Percentiles rank a stretch among this genome's conserved stretches.
Evolutionary conservation across 1,139 yeast genomes (phyloP).

Genomic region (Yamadazyma sp.): DNA sequence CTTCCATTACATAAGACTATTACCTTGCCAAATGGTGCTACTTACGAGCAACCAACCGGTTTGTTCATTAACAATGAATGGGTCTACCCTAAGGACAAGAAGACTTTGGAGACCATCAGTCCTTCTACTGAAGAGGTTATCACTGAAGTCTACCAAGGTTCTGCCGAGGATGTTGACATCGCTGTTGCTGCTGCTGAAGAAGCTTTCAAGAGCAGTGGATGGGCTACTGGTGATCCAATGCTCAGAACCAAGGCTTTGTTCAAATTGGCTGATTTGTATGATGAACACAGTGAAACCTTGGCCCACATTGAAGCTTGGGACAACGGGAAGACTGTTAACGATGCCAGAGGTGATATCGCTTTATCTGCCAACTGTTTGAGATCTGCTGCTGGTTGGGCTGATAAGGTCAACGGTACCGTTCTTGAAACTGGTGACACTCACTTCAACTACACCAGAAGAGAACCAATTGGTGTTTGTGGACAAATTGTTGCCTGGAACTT

Average conservation of each 20-base stretch:
- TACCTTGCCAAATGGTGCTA: conserved; percentile 61
- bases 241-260: conserved; percentile 52
- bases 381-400: conserved; percentile 85
- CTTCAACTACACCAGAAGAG: conserved; percentile 58
- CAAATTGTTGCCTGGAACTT: conserved; percentile 88
- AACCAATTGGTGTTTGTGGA: conserved; percentile 80
- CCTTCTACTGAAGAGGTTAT: conserved; percentile 71
- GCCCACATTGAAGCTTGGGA: conserved; percentile 75
- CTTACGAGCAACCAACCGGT: conserved; percentile 66
- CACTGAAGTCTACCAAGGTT: conserved; percentile 67
- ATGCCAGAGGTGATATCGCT: conserved; percentile 56
- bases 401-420: conserved; percentile 68
- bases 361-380: conserved; percentile 61
- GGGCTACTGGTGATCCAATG: conserved; percentile 41
- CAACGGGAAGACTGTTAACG: conserved; percentile 72
- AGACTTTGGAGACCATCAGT: conserved; percentile 58
- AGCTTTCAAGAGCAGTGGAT: conserved; percentile 52
- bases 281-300: conserved; percentile 55
- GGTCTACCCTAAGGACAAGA: conserved; percentile 41
- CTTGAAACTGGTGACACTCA: conserved; percentile 62
- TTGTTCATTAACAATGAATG: conserved; percentile 61
- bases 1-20: conserved; percentile 49
- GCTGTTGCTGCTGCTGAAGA: conserved; percentile 80
- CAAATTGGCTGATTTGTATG: conserved; percentile 66
- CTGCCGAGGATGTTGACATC: conserved; percentile 63